These are phyloP conservation scores for Teunomyces gatunensis DNA, from an alignment of 805 yeast genomes.

Conservation along the genomic window DNA sequence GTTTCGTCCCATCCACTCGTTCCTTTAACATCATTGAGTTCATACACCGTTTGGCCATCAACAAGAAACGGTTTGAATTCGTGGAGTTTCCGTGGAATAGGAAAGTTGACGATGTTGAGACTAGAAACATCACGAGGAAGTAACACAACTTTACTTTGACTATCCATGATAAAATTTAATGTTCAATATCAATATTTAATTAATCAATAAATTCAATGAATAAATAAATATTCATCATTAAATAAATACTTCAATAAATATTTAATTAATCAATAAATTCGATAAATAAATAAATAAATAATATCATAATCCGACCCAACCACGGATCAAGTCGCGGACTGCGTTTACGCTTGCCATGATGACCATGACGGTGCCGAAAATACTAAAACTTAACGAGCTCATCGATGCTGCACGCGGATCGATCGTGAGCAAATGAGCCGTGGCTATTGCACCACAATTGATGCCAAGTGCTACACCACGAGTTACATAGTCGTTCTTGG, in stretches of 20 bases:
- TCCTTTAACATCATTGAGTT: conserved; percentile 38
- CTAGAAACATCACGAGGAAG: not conserved
- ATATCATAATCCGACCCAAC: conserved; percentile 42
- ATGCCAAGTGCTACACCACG: conserved; percentile 76
- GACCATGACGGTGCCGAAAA: conserved; percentile 74
- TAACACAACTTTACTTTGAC: conserved; percentile 1
- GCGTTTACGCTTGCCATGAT: conserved; percentile 58
- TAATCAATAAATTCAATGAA: too few relatives aligned
- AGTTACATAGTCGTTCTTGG: conserved; percentile 65
- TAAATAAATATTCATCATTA: too few relatives aligned
- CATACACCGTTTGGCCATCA: conserved; percentile 26
- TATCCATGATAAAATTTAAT: not conserved
- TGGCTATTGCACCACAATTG: conserved; percentile 80
- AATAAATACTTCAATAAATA: not conserved
- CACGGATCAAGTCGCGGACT: conserved; percentile 37
- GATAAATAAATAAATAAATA: not conserved
- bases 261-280: not conserved
- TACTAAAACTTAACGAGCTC: conserved; percentile 66
- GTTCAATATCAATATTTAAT: too few relatives aligned
- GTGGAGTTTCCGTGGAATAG: conserved; percentile 3
- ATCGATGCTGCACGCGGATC: conserved; percentile 83
- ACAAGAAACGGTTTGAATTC: conserved; percentile 5
- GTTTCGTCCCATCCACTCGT: conserved; percentile 31
- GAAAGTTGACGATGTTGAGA: conserved; percentile 3
- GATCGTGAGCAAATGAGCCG: conserved; percentile 65